Evolutionary conservation across 306 rosid genomes (phyloP).

Genomic region (Ammopiptanthus mongolicus): DNA sequence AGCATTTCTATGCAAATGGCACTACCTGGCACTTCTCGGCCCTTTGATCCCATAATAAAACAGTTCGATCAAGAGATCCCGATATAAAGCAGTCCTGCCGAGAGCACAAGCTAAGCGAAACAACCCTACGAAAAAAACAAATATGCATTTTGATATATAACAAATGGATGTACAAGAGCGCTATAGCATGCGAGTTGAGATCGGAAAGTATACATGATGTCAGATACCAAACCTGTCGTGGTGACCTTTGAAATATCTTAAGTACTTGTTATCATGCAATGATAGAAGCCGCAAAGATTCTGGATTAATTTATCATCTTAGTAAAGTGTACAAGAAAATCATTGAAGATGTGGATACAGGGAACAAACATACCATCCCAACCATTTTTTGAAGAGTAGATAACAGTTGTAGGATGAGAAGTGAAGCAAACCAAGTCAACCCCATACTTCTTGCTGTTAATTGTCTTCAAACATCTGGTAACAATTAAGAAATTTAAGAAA

Average conservation of each 20-base stretch:
- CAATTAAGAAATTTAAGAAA: constrained; percentile 19
- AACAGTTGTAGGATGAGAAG: constrained; percentile 94
- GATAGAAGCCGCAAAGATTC: constrained; percentile 93
- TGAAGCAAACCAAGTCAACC: constrained; percentile 91
- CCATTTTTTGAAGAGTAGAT: constrained; percentile 97
- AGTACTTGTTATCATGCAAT: constrained; percentile 86
- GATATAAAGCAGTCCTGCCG: constrained; percentile 88
- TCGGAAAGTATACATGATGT: background rate
- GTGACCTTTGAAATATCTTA: constrained; percentile 96
- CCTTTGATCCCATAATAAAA: constrained; percentile 93
- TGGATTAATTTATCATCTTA: constrained; percentile 31
- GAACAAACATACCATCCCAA: constrained; percentile 76
- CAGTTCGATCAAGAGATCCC: constrained; percentile 90
- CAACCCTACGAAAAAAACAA: constrained; percentile 57
- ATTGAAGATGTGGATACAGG: background rate
- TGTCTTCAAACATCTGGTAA: constrained; percentile 88
- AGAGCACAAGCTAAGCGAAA: constrained; percentile 86
- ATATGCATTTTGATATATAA: background rate
- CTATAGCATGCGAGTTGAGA: background rate
- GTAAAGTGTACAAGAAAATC: background rate
- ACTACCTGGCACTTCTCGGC: constrained; percentile 91
- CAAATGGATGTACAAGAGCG: background rate
- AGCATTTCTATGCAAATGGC: constrained; percentile 8
- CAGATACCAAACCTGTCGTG: constrained; percentile 71
- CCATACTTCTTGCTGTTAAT: constrained; percentile 98